phyloP scores from a whole-genome alignment of 495 filamentous ascomycete species.

The Bathelium albidoporum region DNA sequence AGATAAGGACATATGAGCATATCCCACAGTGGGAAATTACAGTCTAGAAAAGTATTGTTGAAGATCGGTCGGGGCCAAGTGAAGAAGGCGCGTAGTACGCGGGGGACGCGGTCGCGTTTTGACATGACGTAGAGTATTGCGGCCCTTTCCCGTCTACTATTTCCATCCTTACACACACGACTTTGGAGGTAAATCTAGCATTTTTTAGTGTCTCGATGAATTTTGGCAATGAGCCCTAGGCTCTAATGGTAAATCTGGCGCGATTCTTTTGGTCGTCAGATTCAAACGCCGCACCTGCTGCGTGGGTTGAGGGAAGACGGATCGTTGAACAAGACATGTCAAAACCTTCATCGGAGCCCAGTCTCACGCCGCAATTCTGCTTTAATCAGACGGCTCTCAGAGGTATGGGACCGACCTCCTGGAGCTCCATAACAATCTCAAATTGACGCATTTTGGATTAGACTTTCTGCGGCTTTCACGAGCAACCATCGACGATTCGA shows the following conservation, averaged over 20 bases:
- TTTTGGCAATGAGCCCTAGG: not conserved
- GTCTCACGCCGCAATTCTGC: constrained; percentile 80
- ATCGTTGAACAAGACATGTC: constrained; percentile 42
- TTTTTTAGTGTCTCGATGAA: not conserved
- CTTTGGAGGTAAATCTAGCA: no score
- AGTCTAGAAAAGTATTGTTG: not conserved
- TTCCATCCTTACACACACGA: no score
- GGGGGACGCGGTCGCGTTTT: not conserved
- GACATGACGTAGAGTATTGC: not conserved
- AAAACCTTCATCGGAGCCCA: constrained; percentile 46
- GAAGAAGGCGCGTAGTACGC: not conserved
- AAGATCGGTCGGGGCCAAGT: not conserved
- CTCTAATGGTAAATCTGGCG: not conserved
- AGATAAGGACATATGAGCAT: not conserved
- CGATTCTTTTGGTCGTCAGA: not conserved
- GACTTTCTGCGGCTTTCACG: constrained; percentile 91
- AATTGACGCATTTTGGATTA: constrained; percentile 32
- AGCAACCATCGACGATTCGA: constrained; percentile 79
- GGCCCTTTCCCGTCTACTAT: not conserved
- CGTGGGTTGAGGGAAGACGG: not conserved
- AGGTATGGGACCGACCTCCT: constrained; percentile 45
- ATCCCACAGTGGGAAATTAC: not conserved
- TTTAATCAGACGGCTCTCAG: constrained; percentile 75
- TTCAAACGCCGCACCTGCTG: not conserved
- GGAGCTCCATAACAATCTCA: constrained; percentile 9